Conservation (phyloP, 2,329 filamentous ascomycete species). For the Scopulariopsis brevicaulis region DNA sequence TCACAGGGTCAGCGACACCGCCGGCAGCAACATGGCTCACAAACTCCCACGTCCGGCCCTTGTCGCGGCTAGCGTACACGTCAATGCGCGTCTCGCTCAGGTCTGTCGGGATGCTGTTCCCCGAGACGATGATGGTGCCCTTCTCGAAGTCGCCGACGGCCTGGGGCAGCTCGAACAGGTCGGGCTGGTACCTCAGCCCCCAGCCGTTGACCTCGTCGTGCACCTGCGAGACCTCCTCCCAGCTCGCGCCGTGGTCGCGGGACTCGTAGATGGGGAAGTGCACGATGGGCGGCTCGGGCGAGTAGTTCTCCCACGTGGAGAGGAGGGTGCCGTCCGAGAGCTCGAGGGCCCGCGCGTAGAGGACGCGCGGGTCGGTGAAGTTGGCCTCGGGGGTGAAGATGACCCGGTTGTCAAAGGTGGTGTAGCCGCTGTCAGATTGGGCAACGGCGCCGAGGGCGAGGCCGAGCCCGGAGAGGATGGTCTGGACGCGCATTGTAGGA, state of each 20-base stretch:
- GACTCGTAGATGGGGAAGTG: slow-evolving; percentile 43
- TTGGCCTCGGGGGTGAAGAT: slow-evolving; percentile 30
- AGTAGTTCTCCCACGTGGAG: slow-evolving; percentile 45
- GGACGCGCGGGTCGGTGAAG: slow-evolving; percentile 28
- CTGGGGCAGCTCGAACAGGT: slow-evolving; percentile 51
- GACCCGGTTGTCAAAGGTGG: slow-evolving; percentile 15
- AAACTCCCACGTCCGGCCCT: slow-evolving; percentile 53
- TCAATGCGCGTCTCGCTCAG: slow-evolving; percentile 56
- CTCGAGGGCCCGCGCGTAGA: slow-evolving; percentile 32
- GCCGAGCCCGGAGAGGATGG: background rate
- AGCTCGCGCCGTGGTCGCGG: slow-evolving; percentile 43
- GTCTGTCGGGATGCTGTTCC: slow-evolving; percentile 47
- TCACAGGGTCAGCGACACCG: slow-evolving; percentile 48
- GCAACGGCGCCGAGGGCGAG: background rate
- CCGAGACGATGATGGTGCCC: slow-evolving; percentile 53
- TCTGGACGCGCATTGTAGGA: background rate
- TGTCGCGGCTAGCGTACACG: slow-evolving; percentile 53
- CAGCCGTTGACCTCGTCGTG: slow-evolving; percentile 52
- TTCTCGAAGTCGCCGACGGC: slow-evolving; percentile 43
- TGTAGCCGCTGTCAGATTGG: background rate
- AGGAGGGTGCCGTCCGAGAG: slow-evolving; percentile 33
- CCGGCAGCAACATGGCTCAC: slow-evolving; percentile 54
- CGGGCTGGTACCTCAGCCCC: slow-evolving; percentile 59
- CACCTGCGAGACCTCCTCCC: slow-evolving; percentile 52
- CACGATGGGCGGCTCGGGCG: slow-evolving; percentile 40